These are phyloP conservation scores for Suhomyces wounanorum DNA, from an alignment of 1,139 yeast genomes.

Conservation along the genomic window DNA sequence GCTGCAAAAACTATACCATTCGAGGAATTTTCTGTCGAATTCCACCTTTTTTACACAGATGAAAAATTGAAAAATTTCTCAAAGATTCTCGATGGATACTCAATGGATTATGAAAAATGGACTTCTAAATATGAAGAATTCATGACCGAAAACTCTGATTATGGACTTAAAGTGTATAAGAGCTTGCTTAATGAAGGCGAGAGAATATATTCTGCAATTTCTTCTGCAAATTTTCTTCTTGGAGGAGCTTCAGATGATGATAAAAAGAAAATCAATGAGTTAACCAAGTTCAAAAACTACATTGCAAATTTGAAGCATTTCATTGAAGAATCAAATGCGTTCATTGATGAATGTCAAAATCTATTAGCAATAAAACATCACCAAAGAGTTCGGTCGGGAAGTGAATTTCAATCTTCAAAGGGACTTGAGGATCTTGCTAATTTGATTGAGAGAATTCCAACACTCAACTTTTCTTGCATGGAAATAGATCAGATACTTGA, in stretches of 20 bases:
- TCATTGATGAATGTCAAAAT: conserved; percentile 60
- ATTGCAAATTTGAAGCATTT: conserved; percentile 44
- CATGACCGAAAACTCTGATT: conserved; percentile 43
- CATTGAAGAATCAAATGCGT: conserved; percentile 47
- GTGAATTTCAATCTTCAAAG: conserved; percentile 18
- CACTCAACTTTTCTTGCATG: conserved; percentile 51
- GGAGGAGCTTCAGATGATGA: conserved; percentile 15
- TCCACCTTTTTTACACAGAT: conserved; percentile 53
- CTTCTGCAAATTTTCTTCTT: conserved; percentile 21
- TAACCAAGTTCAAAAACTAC: conserved; percentile 19
- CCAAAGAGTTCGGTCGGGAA: conserved; percentile 43
- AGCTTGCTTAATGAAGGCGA: conserved; percentile 58
- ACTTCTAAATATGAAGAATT: conserved; percentile 42
- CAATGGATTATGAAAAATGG: conserved; percentile 58
- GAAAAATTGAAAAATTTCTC: conserved; percentile 46
- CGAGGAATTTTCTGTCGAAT: conserved; percentile 34
- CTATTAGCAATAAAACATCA: conserved; percentile 54
- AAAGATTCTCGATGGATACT: conserved; percentile 36
- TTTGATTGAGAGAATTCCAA: conserved; percentile 51
- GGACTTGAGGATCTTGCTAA: conserved; percentile 27
- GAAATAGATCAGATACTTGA: conserved; percentile 64
- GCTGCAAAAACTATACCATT: conserved; percentile 18
- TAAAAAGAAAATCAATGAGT: conserved; percentile 15
- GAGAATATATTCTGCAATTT: conserved; percentile 41
- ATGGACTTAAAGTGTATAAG: conserved; percentile 50